phyloP scores from a whole-genome alignment of 75 land plant species.

The Chamaecyparis obtusa region DNA sequence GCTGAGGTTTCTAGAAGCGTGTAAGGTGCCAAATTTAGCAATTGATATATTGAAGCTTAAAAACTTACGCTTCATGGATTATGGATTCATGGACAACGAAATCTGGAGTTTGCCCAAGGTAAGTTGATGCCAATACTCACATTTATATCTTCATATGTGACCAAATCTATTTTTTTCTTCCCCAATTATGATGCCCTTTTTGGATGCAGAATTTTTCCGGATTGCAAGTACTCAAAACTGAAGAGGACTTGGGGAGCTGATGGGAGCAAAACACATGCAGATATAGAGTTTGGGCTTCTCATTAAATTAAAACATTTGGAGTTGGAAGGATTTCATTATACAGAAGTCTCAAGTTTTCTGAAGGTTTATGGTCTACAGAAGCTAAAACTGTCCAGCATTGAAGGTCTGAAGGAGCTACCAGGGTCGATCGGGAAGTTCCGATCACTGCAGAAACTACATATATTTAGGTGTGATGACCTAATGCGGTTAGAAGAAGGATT shows the following conservation, averaged over 20 bases:
- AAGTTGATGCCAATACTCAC: not conserved
- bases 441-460: not conserved
- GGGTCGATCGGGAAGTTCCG: not conserved
- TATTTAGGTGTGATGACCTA: not conserved
- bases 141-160: too few relatives aligned
- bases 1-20: not conserved
- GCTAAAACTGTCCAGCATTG: not conserved
- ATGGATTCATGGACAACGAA: not conserved
- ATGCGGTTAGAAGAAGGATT: not conserved
- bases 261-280: too few relatives aligned
- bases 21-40: not conserved
- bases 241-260: not conserved
- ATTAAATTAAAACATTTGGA: not conserved
- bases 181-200: not conserved
- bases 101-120: not conserved
- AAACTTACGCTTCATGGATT: too few relatives aligned
- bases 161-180: too few relatives aligned
- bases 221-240: not conserved
- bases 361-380: not conserved
- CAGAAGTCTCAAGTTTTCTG: not conserved
- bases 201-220: not conserved
- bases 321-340: not conserved
- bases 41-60: too few relatives aligned
- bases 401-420: not conserved
- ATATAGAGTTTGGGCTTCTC: not conserved